Evolutionary conservation across 495 filamentous ascomycete species (phyloP).

Genomic region (Evernia prunastri): DNA sequence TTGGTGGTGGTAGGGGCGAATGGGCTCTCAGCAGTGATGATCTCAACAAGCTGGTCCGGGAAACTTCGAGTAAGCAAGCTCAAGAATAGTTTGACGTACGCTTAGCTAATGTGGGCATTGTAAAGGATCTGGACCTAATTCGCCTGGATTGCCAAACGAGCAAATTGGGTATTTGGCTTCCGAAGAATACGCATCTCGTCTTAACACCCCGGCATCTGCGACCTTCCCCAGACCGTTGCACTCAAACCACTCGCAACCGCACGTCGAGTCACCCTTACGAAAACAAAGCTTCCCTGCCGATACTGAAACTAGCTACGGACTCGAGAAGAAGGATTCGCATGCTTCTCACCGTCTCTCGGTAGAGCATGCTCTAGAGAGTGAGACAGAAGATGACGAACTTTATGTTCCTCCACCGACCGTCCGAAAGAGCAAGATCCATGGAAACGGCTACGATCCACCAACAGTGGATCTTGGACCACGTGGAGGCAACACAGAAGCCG

Average conservation of each 20-base stretch:
- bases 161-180: slow-evolving; percentile 75
- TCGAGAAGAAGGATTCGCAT: slow-evolving; percentile 23
- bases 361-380: slow-evolving; percentile 36
- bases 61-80: slow-evolving; percentile 48
- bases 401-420: slow-evolving; percentile 69
- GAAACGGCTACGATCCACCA: slow-evolving; percentile 43
- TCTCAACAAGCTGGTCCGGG: slow-evolving; percentile 80
- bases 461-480: slow-evolving; percentile 40
- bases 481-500: slow-evolving; percentile 44
- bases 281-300: slow-evolving; percentile 47
- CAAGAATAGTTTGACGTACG: not conserved
- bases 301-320: slow-evolving; percentile 24
- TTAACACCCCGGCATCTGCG: slow-evolving; percentile 55
- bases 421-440: slow-evolving; percentile 55
- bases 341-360: slow-evolving; percentile 26
- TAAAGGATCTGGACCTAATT: slow-evolving; percentile 4
- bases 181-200: slow-evolving; percentile 68
- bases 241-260: slow-evolving; percentile 42
- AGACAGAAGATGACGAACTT: slow-evolving; percentile 55
- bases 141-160: slow-evolving; percentile 61
- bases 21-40: slow-evolving; percentile 88
- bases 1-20: slow-evolving; percentile 62
- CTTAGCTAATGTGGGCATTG: not conserved
- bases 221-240: slow-evolving; percentile 30
- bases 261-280: slow-evolving; percentile 52